Evolutionary conservation across 2,329 filamentous ascomycete species (phyloP).

Genomic region (Cytospora piceicola): DNA sequence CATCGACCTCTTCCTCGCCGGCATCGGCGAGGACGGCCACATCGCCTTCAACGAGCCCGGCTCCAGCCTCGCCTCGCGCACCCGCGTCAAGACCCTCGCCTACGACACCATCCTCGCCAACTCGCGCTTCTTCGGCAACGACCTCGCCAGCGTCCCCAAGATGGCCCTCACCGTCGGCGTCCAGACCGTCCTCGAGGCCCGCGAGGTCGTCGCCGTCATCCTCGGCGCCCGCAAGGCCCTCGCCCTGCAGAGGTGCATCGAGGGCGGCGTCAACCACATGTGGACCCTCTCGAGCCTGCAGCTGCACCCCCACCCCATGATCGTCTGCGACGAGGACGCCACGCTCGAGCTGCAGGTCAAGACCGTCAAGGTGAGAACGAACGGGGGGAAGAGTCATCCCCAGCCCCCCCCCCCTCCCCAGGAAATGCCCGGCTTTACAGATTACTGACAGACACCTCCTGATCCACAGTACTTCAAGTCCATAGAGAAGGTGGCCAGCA

Average conservation of each 20-base stretch:
- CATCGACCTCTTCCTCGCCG: constrained; percentile 77
- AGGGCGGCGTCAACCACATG: constrained; percentile 78
- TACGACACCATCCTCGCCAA: constrained; percentile 80
- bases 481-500: constrained; percentile 58
- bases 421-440: neutral
- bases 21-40: constrained; percentile 77
- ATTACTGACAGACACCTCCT: neutral
- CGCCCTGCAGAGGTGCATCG: constrained; percentile 73
- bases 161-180: constrained; percentile 70
- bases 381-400: neutral
- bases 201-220: constrained; percentile 75
- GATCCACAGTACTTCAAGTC: constrained; percentile 63
- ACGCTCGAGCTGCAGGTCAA: constrained; percentile 67
- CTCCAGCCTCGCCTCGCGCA: constrained; percentile 69
- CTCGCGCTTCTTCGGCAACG: constrained; percentile 71
- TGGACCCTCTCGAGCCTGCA: constrained; percentile 78
- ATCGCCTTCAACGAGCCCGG: constrained; percentile 84
- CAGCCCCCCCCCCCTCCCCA: neutral
- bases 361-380: constrained; percentile 55
- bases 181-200: constrained; percentile 64
- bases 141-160: constrained; percentile 66
- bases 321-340: constrained; percentile 76
- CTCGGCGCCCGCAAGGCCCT: constrained; percentile 74
- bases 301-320: constrained; percentile 71
- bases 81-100: constrained; percentile 76